A percentile compares a stretch with the other conserved stretches of the same genome.
phyloP scores from a whole-genome alignment of 768 basidiomycete genomes.

The Cubamyces lactineus region DNA sequence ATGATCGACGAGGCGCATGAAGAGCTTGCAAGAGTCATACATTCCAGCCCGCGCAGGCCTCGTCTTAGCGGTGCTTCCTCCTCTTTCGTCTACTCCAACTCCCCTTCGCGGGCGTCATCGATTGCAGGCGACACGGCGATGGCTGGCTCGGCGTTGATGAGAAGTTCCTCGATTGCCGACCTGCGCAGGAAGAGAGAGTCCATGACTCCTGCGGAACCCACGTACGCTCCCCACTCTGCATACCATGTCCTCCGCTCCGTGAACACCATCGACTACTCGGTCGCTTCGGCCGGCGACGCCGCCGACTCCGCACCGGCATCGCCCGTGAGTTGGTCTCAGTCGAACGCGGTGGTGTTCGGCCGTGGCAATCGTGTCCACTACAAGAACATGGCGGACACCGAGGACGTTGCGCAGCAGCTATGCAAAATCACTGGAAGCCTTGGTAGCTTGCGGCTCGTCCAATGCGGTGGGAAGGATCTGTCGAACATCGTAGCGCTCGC shows the following conservation, averaged over 20 bases:
- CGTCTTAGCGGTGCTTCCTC: slow-evolving; percentile 12
- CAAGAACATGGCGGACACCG: slow-evolving; percentile 44
- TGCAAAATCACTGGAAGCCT: slow-evolving; percentile 51
- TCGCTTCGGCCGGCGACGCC: slow-evolving; percentile 18
- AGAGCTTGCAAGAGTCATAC: slow-evolving; percentile 3
- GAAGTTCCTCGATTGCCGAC: slow-evolving; percentile 12
- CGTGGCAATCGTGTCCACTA: slow-evolving; percentile 59
- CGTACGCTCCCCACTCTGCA: slow-evolving; percentile 16
- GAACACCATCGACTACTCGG: slow-evolving; percentile 22
- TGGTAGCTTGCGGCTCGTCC: slow-evolving; percentile 49
- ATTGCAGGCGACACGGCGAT: slow-evolving; percentile 13
- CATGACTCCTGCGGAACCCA: slow-evolving; percentile 14
- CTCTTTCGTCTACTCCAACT: slow-evolving; percentile 13
- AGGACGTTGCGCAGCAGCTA: slow-evolving; percentile 50
- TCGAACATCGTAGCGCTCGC: slow-evolving; percentile 59
- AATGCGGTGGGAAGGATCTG: slow-evolving; percentile 38
- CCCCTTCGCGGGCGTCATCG: slow-evolving; percentile 18
- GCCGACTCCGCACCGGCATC: slow-evolving; percentile 18
- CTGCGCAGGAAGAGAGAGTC: slow-evolving; percentile 18
- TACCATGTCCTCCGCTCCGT: slow-evolving; percentile 19
- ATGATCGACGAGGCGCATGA: slow-evolving; percentile 13
- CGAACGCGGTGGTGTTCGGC: slow-evolving; percentile 51
- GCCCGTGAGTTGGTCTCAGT: slow-evolving; percentile 46
- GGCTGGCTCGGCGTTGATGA: slow-evolving; percentile 12
- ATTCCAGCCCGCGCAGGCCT: slow-evolving; percentile 8